Conservation (phyloP, 495 filamentous ascomycete species). For the Podospora didyma region DNA sequence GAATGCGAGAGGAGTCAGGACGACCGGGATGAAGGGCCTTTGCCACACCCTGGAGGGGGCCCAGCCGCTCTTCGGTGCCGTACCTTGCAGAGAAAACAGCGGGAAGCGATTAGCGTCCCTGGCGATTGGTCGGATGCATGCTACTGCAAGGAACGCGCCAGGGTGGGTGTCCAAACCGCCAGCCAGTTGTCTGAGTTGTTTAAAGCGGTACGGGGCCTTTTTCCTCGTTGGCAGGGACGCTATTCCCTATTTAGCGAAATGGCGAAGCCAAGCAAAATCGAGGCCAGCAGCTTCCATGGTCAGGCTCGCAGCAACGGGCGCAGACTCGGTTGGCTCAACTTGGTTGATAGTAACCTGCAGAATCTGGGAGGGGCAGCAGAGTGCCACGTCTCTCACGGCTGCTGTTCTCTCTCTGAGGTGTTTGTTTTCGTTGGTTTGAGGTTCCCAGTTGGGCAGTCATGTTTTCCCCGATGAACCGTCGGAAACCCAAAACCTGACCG, state of each 20-base stretch:
- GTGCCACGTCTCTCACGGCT: not conserved
- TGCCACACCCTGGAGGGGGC: not conserved
- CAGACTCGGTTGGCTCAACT: not conserved
- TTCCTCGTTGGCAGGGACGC: not conserved
- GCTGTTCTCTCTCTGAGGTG: not conserved
- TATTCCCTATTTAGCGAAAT: constrained; percentile 1
- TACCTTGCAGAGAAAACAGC: constrained; percentile 3
- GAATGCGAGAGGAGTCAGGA: not conserved
- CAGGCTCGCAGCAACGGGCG: not conserved
- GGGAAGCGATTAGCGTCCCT: not conserved
- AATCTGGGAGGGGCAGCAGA: not conserved
- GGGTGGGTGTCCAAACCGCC: not conserved
- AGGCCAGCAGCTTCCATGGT: not conserved
- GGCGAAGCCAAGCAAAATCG: not conserved
- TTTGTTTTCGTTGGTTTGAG: no score
- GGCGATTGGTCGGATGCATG: constrained; percentile 14
- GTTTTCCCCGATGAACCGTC: no score
- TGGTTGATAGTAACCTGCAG: not conserved
- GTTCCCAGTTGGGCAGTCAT: no score
- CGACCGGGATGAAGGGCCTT: not conserved
- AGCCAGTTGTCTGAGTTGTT: constrained; percentile 18
- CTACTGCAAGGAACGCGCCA: constrained; percentile 18
- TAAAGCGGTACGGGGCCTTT: constrained; percentile 3
- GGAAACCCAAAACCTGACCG: no score
- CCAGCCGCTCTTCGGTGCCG: constrained; percentile 1